phyloP scores from a whole-genome alignment of 495 filamentous ascomycete genomes.

The Xylaria intraflava region DNA sequence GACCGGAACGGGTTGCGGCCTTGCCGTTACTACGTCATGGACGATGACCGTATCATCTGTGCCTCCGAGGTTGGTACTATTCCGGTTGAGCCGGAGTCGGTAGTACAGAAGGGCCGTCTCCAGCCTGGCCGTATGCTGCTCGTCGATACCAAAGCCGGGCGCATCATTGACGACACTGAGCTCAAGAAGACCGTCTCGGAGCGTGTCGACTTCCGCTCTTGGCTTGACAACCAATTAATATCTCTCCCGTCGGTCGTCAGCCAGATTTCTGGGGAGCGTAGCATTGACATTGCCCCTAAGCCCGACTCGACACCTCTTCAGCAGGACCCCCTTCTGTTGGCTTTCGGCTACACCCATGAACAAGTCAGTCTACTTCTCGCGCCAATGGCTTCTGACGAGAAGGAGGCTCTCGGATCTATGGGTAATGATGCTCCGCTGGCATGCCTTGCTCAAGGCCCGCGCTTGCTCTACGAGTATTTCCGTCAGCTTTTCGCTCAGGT shows the following conservation, averaged over 20 bases:
- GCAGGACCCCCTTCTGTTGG: constrained; percentile 75
- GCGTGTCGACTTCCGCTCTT: constrained; percentile 78
- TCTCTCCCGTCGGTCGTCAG: constrained; percentile 65
- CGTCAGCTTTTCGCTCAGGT: constrained; percentile 98
- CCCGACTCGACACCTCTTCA: constrained; percentile 73
- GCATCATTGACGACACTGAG: constrained; percentile 93
- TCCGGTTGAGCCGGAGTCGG: constrained; percentile 77
- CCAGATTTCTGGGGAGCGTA: constrained; percentile 21
- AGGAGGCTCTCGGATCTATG: constrained; percentile 99
- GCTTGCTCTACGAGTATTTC: constrained; percentile 96
- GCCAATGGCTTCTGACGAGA: constrained; percentile 97
- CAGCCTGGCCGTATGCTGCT: constrained; percentile 97
- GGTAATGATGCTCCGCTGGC: constrained; percentile 96
- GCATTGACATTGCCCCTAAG: constrained; percentile 54
- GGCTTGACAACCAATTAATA: constrained; percentile 84
- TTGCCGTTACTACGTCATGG: constrained; percentile 96
- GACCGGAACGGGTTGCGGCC: constrained; percentile 96
- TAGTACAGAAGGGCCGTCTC: constrained; percentile 91
- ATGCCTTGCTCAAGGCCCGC: constrained; percentile 82
- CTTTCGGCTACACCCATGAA: constrained; percentile 95
- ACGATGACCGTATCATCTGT: constrained; percentile 97
- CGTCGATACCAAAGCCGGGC: constrained; percentile 89
- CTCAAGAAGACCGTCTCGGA: constrained; percentile 83
- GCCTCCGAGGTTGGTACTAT: constrained; percentile 98
- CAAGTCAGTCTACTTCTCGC: constrained; percentile 91